These are phyloP conservation scores for Oryza meridionalis DNA, from an alignment of 176 grass and related monocot species.

Conservation along the genomic window DNA sequence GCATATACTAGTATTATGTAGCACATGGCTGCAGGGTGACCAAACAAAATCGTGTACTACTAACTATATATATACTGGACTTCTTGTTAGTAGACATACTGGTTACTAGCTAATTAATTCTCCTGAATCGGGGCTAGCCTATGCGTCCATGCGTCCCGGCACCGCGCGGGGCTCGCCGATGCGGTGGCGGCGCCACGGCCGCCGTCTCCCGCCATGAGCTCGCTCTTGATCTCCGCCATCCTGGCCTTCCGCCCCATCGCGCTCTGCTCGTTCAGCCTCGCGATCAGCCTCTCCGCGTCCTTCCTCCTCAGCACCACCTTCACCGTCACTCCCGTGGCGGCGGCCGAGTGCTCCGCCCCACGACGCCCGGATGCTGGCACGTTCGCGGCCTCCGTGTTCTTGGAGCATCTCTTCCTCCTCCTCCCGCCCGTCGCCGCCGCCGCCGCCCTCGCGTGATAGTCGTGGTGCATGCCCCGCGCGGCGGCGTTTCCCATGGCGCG, in stretches of 20 bases:
- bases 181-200: background rate
- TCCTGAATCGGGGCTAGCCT: conserved; percentile 41
- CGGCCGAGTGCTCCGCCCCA: too few relatives aligned
- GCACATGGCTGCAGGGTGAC: conserved; percentile 18
- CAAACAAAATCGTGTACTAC: background rate
- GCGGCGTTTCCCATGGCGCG: conserved; percentile 44
- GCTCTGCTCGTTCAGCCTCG: conserved; percentile 35
- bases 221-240: conserved; percentile 35
- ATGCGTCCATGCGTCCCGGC: conserved; percentile 32
- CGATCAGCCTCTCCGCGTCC: conserved; percentile 57
- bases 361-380: background rate
- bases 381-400: background rate
- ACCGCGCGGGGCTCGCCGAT: background rate
- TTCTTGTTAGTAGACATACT: too few relatives aligned
- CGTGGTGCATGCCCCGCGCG: conserved; percentile 13
- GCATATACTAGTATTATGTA: background rate
- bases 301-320: conserved; percentile 60
- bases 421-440: background rate
- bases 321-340: conserved; percentile 20
- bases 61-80: too few relatives aligned
- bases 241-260: conserved; percentile 32
- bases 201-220: background rate
- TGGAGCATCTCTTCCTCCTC: background rate
- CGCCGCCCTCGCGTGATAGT: background rate
- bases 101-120: background rate